A percentile compares a stretch with the other conserved stretches of the same genome.
Conservation (phyloP, 495 filamentous ascomycete species). For the Evansstolkia leycettana region DNA sequence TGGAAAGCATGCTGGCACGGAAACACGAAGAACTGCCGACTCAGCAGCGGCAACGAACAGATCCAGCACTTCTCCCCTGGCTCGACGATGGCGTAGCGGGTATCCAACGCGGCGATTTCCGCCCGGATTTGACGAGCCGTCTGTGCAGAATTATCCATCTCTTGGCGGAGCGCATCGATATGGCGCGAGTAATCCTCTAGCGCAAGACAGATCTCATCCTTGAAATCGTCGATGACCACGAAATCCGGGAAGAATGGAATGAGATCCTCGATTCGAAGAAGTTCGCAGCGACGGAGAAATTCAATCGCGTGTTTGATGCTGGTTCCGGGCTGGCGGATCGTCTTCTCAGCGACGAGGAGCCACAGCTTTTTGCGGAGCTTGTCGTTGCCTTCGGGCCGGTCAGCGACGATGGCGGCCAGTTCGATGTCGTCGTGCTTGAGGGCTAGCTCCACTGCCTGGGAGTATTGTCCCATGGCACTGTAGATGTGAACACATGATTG, state of each 20-base stretch:
- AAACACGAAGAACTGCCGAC: constrained; percentile 92
- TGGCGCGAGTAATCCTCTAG: constrained; percentile 83
- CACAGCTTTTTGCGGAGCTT: constrained; percentile 87
- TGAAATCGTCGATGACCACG: constrained; percentile 98
- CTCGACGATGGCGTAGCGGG: constrained; percentile 90
- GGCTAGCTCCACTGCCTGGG: constrained; percentile 83
- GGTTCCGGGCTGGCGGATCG: constrained; percentile 63
- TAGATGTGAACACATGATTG: constrained; percentile 94
- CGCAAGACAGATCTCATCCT: constrained; percentile 90
- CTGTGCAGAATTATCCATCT: constrained; percentile 87
- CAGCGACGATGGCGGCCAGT: constrained; percentile 80
- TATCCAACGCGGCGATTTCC: constrained; percentile 73
- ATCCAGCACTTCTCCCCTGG: constrained; percentile 88
- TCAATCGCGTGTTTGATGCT: constrained; percentile 93
- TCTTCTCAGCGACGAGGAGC: constrained; percentile 86
- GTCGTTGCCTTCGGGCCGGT: constrained; percentile 63
- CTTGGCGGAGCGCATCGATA: constrained; percentile 79
- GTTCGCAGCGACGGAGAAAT: constrained; percentile 80
- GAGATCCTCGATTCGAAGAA: constrained; percentile 88
- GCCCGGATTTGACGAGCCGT: constrained; percentile 81
- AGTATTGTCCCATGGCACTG: constrained; percentile 84
- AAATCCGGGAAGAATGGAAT: constrained; percentile 99
- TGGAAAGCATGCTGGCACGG: constrained; percentile 97
- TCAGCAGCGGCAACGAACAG: constrained; percentile 74
- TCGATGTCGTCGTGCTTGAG: constrained; percentile 81